Evolutionary conservation across 495 filamentous ascomycete species (phyloP), one percentile per base, ranked within the genome.

Genomic region (Echria macrotheca): DNA sequence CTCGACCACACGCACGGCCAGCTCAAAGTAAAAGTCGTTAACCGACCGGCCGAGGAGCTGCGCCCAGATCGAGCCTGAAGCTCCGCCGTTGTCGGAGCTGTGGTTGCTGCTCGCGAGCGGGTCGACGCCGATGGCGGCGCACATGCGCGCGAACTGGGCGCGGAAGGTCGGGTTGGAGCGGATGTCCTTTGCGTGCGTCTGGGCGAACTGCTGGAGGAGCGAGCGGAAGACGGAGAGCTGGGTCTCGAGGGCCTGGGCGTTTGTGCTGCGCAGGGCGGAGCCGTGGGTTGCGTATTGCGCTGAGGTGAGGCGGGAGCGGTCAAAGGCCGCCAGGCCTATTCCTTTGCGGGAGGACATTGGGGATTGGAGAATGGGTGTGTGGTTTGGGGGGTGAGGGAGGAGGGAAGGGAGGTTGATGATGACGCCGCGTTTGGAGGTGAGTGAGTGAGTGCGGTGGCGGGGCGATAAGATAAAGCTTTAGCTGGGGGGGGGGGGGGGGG

Each of bases 101-200:
- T 60, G 80, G 54, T 72, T 71, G 58, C 81, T 83, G 56, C 82
- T 86, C 14, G 88, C 89, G 1, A 97, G 74, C 0, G 93, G 93
- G 64, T 98, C 94, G 6, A 98, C 91, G 9, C 93, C 93, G 57
- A 98, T 95, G 46, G 91, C 87, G 57, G 89, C 82, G 69, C 93
- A 98, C 94, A 98, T 97, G 55, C 91, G 87, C 4, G 93, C 93
- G 63, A 98, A 98, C 71, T 97, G 91, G 12, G 89, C 88, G 23
- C 94, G 88, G 68, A 98, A 98, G 0, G 80, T 82, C 9, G 94
- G 93, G 65, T 96, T 89, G 2, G 89, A 95, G 52, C 89, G 89
- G 54, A 98, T 98, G 59, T 90, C 91, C 61, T 90, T 89, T 51
- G 83, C 87, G 70, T 98, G 93, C 36, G 89, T 93, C 49, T 87